These are phyloP conservation scores for Podospora australis DNA, from an alignment of 495 filamentous ascomycete genomes.

Conservation along the genomic window DNA sequence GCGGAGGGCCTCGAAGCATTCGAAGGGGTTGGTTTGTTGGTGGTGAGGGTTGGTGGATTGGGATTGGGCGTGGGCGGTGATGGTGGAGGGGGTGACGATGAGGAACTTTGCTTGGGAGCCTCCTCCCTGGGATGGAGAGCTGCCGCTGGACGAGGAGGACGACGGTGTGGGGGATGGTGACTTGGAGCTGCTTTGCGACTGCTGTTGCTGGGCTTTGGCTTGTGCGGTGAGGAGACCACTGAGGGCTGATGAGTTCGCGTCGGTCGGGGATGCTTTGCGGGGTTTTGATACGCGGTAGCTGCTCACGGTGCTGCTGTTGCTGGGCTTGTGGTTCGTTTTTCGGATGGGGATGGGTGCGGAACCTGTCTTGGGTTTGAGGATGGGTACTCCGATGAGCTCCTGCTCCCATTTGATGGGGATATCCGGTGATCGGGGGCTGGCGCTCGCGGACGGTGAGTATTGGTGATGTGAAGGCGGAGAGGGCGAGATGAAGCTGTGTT, in stretches of 20 bases:
- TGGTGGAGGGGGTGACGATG: conserved; percentile 41
- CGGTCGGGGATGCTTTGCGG: conserved; percentile 18
- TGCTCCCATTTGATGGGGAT: not conserved
- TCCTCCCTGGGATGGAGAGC: conserved; percentile 11
- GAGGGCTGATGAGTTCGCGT: conserved; percentile 20
- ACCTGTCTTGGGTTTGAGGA: not conserved
- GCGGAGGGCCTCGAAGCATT: conserved; percentile 41
- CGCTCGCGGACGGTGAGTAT: not conserved
- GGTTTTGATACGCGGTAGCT: not conserved
- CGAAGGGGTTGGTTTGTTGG: conserved; percentile 39
- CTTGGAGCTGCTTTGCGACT: conserved; percentile 6
- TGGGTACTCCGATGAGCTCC: not conserved
- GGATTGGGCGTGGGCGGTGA: conserved; percentile 29
- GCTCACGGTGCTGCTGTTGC: not conserved
- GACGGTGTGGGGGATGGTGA: conserved; percentile 10
- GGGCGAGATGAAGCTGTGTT: not conserved
- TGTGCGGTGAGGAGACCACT: not conserved
- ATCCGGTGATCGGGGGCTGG: not conserved
- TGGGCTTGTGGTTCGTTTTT: not conserved
- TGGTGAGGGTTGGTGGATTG: not conserved
- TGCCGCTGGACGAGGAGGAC: conserved; percentile 1
- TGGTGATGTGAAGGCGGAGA: not conserved
- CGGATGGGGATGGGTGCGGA: not conserved
- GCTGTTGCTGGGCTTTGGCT: conserved; percentile 5
- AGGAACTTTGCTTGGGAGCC: conserved; percentile 34